phyloP scores from a whole-genome alignment of 1,284 basidiomycete species.

The Erythrobasidium hasegawianum region DNA sequence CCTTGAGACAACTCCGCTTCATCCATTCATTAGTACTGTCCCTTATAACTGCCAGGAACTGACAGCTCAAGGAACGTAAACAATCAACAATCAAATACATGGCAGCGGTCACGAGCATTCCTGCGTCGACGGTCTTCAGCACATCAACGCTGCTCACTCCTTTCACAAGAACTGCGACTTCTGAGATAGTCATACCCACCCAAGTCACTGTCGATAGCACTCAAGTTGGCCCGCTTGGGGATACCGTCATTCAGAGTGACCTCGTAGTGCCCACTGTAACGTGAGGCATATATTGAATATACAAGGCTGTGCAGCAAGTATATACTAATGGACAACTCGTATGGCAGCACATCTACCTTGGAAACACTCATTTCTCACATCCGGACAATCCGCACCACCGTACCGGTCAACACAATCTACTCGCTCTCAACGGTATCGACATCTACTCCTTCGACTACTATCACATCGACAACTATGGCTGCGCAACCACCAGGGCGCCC shows the following conservation, averaged over 20 bases:
- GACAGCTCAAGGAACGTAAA: too few species aligned
- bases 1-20: too few species aligned
- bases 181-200: neutral
- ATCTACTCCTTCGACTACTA: neutral
- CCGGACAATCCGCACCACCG: neutral
- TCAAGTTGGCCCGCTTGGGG: neutral
- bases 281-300: too few species aligned
- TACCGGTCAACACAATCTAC: constrained; percentile 23
- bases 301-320: too few species aligned
- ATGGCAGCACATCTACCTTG: constrained; percentile 15
- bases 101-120: neutral
- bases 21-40: too few species aligned
- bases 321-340: neutral
- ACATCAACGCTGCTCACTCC: neutral
- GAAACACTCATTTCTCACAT: neutral
- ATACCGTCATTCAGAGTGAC: neutral
- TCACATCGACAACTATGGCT: neutral
- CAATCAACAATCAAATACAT: too few species aligned
- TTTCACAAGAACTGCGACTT: neutral
- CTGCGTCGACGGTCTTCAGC: neutral
- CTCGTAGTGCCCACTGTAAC: neutral
- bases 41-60: too few species aligned
- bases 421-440: constrained; percentile 12
- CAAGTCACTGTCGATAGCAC: neutral
- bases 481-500: neutral